These are phyloP conservation scores for Podospora pseudoanserina DNA, from an alignment of 495 filamentous ascomycete genomes.

Conservation along the genomic window DNA sequence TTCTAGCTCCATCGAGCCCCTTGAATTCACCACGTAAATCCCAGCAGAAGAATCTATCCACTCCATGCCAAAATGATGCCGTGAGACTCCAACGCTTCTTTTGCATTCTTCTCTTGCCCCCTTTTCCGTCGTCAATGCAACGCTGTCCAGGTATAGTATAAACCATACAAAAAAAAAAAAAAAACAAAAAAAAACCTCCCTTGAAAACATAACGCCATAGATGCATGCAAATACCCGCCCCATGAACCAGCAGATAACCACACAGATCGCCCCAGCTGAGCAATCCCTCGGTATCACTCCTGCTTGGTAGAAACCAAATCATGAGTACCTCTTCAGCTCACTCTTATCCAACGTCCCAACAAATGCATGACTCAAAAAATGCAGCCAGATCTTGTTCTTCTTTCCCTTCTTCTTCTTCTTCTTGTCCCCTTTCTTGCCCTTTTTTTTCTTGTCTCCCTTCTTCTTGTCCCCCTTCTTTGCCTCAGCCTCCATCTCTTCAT, in stretches of 20 bases:
- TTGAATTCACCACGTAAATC: background rate
- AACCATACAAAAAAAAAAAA: background rate
- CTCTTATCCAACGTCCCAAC: slow-evolving; percentile 63
- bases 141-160: background rate
- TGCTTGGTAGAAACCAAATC: background rate
- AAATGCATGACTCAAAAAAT: slow-evolving; percentile 74
- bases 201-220: background rate
- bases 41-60: background rate
- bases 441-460: slow-evolving; percentile 13
- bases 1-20: background rate
- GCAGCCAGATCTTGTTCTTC: slow-evolving; percentile 9
- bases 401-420: slow-evolving; percentile 1
- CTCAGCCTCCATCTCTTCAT: slow-evolving; percentile 16
- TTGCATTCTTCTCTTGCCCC: background rate
- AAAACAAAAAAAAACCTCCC: too few species aligned
- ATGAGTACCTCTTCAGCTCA: slow-evolving; percentile 48
- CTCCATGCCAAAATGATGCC: background rate
- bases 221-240: background rate
- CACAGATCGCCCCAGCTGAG: background rate
- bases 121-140: background rate
- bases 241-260: background rate
- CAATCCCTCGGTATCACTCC: background rate
- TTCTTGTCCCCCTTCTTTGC: background rate
- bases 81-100: background rate
- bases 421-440: background rate